Evolutionary conservation across 2,329 filamentous ascomycete species (phyloP).

Genomic region (Acephala macrosclerotiorum): DNA sequence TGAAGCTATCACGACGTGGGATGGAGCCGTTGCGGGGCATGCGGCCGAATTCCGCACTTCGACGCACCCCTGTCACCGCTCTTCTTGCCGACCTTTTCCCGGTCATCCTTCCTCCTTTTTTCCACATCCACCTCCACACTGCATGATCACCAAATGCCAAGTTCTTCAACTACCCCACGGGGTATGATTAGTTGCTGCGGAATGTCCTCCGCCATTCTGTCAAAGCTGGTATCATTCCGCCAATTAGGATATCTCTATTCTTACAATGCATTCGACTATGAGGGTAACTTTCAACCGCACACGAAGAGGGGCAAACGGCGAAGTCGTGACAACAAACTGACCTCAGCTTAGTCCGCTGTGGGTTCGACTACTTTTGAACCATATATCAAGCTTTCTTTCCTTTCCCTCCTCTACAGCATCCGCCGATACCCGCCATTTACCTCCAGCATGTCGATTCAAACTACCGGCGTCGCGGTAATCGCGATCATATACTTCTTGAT

Average conservation of each 20-base stretch:
- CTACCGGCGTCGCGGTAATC: conserved; percentile 39
- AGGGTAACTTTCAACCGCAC: background rate
- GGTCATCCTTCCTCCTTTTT: background rate
- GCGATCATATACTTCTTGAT: conserved; percentile 37
- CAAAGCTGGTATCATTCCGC: background rate
- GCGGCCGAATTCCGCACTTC: background rate
- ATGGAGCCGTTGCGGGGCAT: conserved; percentile 4
- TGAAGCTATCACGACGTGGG: background rate
- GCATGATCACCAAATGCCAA: background rate
- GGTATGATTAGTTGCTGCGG: background rate
- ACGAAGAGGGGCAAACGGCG: background rate
- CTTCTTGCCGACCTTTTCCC: background rate
- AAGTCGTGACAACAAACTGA: background rate
- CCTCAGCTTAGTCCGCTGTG: background rate
- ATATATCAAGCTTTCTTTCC: background rate
- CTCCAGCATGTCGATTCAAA: conserved; percentile 32
- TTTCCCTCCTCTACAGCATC: background rate
- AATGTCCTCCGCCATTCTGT: background rate
- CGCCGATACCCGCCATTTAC: background rate
- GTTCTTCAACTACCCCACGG: background rate
- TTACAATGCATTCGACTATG: background rate
- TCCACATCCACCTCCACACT: background rate
- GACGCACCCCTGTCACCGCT: background rate
- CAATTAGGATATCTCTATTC: background rate
- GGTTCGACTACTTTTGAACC: background rate